phyloP scores from a whole-genome alignment of 805 yeast species.

The Grigorovia jiainica region DNA sequence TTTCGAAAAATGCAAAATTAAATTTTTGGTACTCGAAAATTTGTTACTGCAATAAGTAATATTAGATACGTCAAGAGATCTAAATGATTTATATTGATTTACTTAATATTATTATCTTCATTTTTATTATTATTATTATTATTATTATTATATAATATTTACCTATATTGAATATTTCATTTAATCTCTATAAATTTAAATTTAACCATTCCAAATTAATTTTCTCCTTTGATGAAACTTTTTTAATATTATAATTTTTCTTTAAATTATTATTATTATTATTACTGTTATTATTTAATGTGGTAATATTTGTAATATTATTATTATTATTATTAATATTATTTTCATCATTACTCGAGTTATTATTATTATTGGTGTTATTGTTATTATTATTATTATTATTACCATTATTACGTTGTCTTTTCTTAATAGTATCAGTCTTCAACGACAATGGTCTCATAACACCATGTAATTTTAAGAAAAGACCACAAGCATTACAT shows the following conservation, averaged over 20 bases:
- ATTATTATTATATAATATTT: not conserved
- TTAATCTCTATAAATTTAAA: not conserved
- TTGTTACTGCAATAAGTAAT: too few species aligned
- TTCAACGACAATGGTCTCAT: slow-evolving; percentile 82
- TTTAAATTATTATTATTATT: not conserved
- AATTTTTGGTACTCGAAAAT: too few species aligned
- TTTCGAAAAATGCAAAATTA: too few species aligned
- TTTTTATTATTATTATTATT: not conserved
- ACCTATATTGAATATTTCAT: too few species aligned
- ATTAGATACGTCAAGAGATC: too few species aligned
- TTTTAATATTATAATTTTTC: slow-evolving; percentile 1
- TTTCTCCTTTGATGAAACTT: slow-evolving; percentile 4
- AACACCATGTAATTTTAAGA: slow-evolving; percentile 83
- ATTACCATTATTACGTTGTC: slow-evolving; percentile 48
- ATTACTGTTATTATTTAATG: too few species aligned
- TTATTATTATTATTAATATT: too few species aligned
- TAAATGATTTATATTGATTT: too few species aligned
- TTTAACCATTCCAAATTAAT: slow-evolving; percentile 6
- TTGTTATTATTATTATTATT: slow-evolving; percentile 12
- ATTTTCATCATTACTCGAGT: not conserved
- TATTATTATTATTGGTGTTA: not conserved
- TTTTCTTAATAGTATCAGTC: slow-evolving; percentile 84
- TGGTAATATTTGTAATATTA: not conserved
- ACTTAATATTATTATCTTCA: too few species aligned
- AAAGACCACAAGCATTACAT: slow-evolving; percentile 93